A percentile compares a stretch with the other conserved stretches of the same genome.
phyloP scores from a whole-genome alignment of 768 basidiomycete genomes.

The Leccinum imitatum region DNA sequence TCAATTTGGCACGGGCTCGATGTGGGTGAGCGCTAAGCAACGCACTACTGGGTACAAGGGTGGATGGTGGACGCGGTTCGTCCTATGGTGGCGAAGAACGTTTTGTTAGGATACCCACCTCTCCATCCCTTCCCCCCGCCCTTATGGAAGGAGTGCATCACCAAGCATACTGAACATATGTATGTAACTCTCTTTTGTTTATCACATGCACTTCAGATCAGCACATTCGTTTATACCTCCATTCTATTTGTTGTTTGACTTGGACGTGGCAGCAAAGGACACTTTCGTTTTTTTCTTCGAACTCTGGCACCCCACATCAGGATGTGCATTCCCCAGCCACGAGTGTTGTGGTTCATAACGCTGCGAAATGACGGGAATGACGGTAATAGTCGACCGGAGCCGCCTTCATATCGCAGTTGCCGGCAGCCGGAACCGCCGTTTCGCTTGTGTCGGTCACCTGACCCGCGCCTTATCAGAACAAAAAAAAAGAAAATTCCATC shows the following conservation, averaged over 20 bases:
- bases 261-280: slow-evolving; percentile 19
- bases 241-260: slow-evolving; percentile 22
- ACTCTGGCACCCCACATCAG: neutral
- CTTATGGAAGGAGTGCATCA: slow-evolving; percentile 5
- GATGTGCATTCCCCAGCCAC: neutral
- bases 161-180: slow-evolving; percentile 34
- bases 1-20: slow-evolving; percentile 76
- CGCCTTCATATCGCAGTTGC: slow-evolving; percentile 9
- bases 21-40: slow-evolving; percentile 68
- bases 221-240: slow-evolving; percentile 26
- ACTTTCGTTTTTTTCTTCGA: neutral
- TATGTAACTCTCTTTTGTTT: slow-evolving; percentile 37
- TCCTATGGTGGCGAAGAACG: slow-evolving; percentile 74
- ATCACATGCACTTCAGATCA: slow-evolving; percentile 22
- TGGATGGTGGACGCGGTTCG: slow-evolving; percentile 75
- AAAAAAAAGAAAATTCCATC: slow-evolving; percentile 2
- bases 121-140: neutral
- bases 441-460: neutral
- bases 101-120: slow-evolving; percentile 58
- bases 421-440: slow-evolving; percentile 9
- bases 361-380: neutral
- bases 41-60: slow-evolving; percentile 72
- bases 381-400: slow-evolving; percentile 9
- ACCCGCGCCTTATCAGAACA: neutral
- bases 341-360: neutral